These are phyloP conservation scores for Domatiomyces catenatus DNA, from an alignment of 2,329 filamentous ascomycete genomes.

Conservation along the genomic window DNA sequence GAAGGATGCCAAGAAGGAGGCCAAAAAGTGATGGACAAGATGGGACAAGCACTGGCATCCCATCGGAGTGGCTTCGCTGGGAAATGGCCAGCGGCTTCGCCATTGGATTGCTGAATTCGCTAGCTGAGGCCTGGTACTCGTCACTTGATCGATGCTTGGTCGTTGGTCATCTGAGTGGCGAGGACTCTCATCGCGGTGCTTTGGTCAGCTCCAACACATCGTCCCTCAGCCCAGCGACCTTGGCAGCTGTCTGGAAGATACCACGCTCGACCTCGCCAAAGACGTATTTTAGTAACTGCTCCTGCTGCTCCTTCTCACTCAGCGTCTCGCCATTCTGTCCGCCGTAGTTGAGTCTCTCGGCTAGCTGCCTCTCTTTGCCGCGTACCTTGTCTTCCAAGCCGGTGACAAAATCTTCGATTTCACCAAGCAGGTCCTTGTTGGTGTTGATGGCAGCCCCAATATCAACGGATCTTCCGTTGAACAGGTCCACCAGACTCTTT, in stretches of 20 bases:
- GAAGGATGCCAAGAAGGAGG: conserved; percentile 22
- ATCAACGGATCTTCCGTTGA: conserved; percentile 47
- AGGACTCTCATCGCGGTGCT: conserved; percentile 17
- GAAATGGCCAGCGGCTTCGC: neutral
- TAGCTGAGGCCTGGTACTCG: neutral
- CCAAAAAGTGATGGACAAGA: conserved; percentile 2
- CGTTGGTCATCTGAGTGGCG: neutral
- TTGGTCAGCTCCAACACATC: conserved; percentile 42
- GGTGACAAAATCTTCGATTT: conserved; percentile 51
- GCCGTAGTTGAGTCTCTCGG: conserved; percentile 45
- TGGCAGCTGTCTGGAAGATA: conserved; percentile 47
- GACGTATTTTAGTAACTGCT: conserved; percentile 32
- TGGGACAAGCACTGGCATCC: no score
- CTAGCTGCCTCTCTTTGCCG: conserved; percentile 25
- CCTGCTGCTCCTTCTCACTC: conserved; percentile 30
- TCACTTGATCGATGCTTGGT: neutral
- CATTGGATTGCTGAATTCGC: neutral
- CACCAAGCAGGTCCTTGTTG: conserved; percentile 44
- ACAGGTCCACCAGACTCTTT: conserved; percentile 47
- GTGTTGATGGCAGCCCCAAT: conserved; percentile 42
- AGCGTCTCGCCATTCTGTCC: conserved; percentile 26
- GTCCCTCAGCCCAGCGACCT: conserved; percentile 45
- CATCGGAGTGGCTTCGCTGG: neutral
- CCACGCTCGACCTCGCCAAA: conserved; percentile 51
- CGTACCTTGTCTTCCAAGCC: conserved; percentile 41